These are phyloP conservation scores for Penicillium sp. DNA, from an alignment of 2,329 filamentous ascomycete genomes.

Conservation along the genomic window DNA sequence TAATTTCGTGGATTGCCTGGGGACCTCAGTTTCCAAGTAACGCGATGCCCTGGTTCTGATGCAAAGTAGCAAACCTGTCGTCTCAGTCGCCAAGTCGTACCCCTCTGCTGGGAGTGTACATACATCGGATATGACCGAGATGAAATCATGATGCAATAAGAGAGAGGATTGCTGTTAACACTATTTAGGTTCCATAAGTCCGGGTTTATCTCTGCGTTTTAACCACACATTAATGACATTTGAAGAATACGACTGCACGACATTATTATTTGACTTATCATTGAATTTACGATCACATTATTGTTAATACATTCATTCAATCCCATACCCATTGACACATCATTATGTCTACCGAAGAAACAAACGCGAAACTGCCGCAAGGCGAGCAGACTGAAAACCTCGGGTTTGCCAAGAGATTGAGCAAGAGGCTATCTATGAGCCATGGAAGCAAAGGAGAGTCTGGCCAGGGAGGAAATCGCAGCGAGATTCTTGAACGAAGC, in stretches of 20 bases:
- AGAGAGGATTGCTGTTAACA: background rate
- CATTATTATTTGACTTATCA: conserved; percentile 10
- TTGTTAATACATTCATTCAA: background rate
- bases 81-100: conserved; percentile 3
- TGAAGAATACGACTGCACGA: conserved; percentile 22
- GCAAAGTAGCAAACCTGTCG: background rate
- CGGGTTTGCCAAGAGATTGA: conserved; percentile 19
- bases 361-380: conserved; percentile 1
- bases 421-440: conserved; percentile 17
- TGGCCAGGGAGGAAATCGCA: background rate
- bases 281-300: conserved; percentile 4
- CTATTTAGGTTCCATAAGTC: conserved; percentile 13
- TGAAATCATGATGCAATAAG: conserved; percentile 24
- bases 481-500: conserved; percentile 7
- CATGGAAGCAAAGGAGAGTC: conserved; percentile 8
- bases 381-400: conserved; percentile 15
- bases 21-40: conserved; percentile 9
- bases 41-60: conserved; percentile 3
- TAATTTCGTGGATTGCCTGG: conserved; percentile 4
- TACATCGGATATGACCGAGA: conserved; percentile 8
- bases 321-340: background rate
- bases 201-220: background rate
- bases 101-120: background rate
- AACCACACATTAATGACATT: conserved; percentile 5
- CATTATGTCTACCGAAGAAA: conserved; percentile 19